Base-by-base conservation (phyloP, 139 green algal species). In the Asterochloris erici region DNA sequence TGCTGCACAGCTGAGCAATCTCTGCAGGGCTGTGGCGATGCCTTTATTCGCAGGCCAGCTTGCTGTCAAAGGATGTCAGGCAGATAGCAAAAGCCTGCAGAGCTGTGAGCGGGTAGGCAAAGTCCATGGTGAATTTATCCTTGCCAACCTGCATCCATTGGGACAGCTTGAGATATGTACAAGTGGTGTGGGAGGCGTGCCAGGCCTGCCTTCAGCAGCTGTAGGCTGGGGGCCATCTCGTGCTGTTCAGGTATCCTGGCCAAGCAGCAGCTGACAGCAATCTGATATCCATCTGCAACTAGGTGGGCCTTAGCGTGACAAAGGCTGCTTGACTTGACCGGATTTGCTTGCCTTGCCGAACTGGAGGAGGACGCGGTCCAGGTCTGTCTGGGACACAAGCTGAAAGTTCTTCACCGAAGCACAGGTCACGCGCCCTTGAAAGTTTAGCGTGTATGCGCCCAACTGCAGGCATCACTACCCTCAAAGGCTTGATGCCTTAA, bases 381-480 rank as follows among this genome's bases (percentile, higher is more conserved):
- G 79, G 79, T 96, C 89, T 54, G 90, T 86, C 17, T 95, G 91
- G 1, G 90, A 79, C 14, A 94, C 89, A 12, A 99, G 90, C 92
- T 99, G 97, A 88, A 99, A 99, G 89, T 99, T 99, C 86, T 99
- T 99, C 0, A 99, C 97, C 6, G 90, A 96, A 23, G 97, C 95
- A 38, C 96, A 90, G 4, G 97, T 99, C 26, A 99, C 97, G 19
- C 97, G 90, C 1, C 97, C 97, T 71, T 94, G 94, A 90, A 99
- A 99, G 85, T 99, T 98, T 26, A 99, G 88, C 88, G 94, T 98
- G 88, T 97, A 99, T 0, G 97, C 98, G 63, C 91, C 91, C 73
- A 98, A 83, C 82, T 91, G 82, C 82, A 81, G 26, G 38, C 38
- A 54, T 54, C 38, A 54, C 4, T 54, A 54, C 38, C n/a, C n/a